These are phyloP conservation scores for Trichoderma aggressivum DNA, from an alignment of 2,329 filamentous ascomycete genomes.

Conservation along the genomic window DNA sequence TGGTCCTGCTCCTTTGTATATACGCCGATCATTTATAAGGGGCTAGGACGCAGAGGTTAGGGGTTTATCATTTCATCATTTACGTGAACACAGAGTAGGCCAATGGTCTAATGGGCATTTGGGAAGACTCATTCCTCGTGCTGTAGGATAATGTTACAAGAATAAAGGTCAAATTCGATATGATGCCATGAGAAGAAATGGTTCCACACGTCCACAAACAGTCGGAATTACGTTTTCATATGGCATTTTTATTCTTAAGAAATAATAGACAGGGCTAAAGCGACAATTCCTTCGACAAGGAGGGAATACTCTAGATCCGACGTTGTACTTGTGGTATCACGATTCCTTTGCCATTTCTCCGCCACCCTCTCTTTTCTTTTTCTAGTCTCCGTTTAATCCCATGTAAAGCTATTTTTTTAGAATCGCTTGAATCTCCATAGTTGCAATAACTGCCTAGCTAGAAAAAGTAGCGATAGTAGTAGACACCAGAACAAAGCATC, in stretches of 20 bases:
- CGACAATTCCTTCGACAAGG: not conserved
- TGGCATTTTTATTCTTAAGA: too few species aligned
- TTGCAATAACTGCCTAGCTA: not conserved
- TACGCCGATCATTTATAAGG: constrained; percentile 12
- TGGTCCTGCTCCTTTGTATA: constrained; percentile 10
- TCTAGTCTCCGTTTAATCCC: not conserved
- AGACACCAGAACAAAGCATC: not conserved
- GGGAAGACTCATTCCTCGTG: not conserved
- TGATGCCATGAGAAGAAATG: not conserved
- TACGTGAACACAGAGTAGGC: not conserved
- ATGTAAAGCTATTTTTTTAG: not conserved
- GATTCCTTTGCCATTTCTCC: not conserved
- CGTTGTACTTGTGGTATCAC: not conserved
- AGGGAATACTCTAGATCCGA: not conserved
- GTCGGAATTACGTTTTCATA: too few species aligned
- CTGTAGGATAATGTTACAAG: not conserved
- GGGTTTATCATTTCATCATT: not conserved
- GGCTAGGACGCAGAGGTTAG: not conserved
- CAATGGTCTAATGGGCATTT: not conserved
- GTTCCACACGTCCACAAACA: too few species aligned
- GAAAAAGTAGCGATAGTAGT: not conserved
- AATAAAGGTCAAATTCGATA: not conserved
- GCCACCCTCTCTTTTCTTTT: not conserved
- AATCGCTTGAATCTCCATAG: not conserved
- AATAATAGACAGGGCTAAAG: not conserved